Percentiles rank a stretch among this genome's conserved stretches.
phyloP scores from a whole-genome alignment of 2,329 filamentous ascomycete genomes.

The Colletotrichum liriopes region DNA sequence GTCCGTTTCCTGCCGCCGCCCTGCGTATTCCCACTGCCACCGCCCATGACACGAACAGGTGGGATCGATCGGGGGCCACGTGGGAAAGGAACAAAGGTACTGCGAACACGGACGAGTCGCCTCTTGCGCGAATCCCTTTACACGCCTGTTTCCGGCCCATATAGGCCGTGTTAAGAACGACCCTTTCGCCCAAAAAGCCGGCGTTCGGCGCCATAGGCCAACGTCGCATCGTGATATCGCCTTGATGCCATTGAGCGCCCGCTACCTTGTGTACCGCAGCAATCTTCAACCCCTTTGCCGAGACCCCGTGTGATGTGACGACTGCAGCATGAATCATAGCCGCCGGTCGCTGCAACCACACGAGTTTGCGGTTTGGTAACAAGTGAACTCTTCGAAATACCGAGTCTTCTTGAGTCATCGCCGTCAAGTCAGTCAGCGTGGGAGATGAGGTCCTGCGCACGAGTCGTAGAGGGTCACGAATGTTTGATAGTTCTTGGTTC shows the following conservation, averaged over 20 bases:
- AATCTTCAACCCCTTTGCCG: neutral
- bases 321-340: slow-evolving; percentile 8
- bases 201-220: neutral
- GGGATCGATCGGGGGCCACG: slow-evolving; percentile 35
- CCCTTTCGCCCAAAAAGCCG: neutral
- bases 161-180: neutral
- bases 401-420: slow-evolving; percentile 26
- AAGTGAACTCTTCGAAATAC: neutral
- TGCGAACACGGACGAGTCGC: neutral
- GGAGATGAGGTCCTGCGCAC: slow-evolving; percentile 46
- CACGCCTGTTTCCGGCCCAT: slow-evolving; percentile 7
- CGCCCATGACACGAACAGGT: slow-evolving; percentile 34
- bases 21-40: neutral
- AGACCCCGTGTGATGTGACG: too few relatives aligned
- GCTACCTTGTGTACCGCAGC: neutral
- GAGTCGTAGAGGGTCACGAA: neutral
- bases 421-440: slow-evolving; percentile 28
- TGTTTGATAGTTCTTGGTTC: neutral
- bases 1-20: slow-evolving; percentile 16
- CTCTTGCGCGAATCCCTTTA: neutral
- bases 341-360: neutral
- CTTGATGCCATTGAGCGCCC: neutral
- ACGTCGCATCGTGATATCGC: slow-evolving; percentile 1
- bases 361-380: neutral
- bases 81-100: slow-evolving; percentile 8